A percentile compares a stretch with the other conserved stretches of the same genome.
Evolutionary conservation across 306 rosid genomes (phyloP).

Genomic region (Phaseolus lunatus): DNA sequence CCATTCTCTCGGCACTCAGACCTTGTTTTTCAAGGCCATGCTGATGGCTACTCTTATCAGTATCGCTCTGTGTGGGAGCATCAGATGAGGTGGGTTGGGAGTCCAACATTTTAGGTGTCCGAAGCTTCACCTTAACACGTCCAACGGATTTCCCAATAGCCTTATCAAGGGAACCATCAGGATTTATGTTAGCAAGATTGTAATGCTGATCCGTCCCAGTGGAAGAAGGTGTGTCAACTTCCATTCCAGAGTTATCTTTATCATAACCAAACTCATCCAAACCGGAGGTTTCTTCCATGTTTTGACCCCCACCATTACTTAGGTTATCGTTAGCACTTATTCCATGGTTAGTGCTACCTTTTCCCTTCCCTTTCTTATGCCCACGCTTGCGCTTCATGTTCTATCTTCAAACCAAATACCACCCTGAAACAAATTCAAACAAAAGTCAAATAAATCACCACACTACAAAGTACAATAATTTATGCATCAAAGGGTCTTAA

Average conservation of each 20-base stretch:
- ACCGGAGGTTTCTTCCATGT: slow-evolving; percentile 59
- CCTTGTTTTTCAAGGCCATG: slow-evolving; percentile 66
- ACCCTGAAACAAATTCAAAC: slow-evolving; percentile 35
- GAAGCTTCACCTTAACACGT: slow-evolving; percentile 89
- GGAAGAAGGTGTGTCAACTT: slow-evolving; percentile 80
- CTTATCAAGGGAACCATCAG: slow-evolving; percentile 67
- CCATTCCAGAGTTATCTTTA: slow-evolving; percentile 73
- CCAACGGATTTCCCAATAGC: slow-evolving; percentile 66
- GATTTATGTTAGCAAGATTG: slow-evolving; percentile 70
- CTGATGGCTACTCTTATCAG: slow-evolving; percentile 85
- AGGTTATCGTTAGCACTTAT: slow-evolving; percentile 39
- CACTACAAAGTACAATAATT: slow-evolving; percentile 12
- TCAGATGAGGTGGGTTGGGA: slow-evolving; percentile 77
- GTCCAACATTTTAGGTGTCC: slow-evolving; percentile 66
- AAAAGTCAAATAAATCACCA: slow-evolving; percentile 35
- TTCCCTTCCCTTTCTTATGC: slow-evolving; percentile 73
- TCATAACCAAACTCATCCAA: slow-evolving; percentile 55
- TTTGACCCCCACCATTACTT: slow-evolving; percentile 31
- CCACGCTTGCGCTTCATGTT: slow-evolving; percentile 94
- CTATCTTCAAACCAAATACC: slow-evolving; percentile 13
- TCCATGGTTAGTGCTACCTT: slow-evolving; percentile 45
- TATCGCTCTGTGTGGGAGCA: slow-evolving; percentile 79
- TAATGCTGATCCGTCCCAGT: slow-evolving; percentile 75
- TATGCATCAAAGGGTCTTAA: background rate
- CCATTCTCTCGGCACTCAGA: slow-evolving; percentile 59